Evolutionary conservation across 257 asterid species (phyloP).

Genomic region (Prunella vulgaris): DNA sequence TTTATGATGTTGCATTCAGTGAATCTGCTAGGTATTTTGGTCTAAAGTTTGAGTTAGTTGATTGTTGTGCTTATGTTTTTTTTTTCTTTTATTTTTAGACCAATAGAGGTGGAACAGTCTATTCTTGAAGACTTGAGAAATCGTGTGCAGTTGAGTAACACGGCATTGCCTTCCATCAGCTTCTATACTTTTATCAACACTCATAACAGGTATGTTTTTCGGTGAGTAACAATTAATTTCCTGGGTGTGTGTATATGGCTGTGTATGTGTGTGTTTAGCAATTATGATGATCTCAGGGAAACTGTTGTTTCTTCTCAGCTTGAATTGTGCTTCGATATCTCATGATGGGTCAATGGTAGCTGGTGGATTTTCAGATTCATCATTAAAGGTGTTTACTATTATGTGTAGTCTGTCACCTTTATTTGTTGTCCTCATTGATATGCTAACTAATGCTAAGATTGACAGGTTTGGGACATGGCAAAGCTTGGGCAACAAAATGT

Average conservation of each 20-base stretch:
- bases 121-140: slow-evolving; percentile 92
- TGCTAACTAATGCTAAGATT: slow-evolving; percentile 26
- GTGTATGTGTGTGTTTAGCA: background rate
- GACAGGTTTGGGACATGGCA: slow-evolving; percentile 98
- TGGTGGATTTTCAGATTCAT: slow-evolving; percentile 98
- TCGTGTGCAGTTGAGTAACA: slow-evolving; percentile 85
- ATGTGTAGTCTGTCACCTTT: slow-evolving; percentile 1
- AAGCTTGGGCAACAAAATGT: slow-evolving; percentile 83
- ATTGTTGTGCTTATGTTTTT: slow-evolving; percentile 13
- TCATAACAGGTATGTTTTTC: slow-evolving; percentile 65
- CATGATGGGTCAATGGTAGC: slow-evolving; percentile 94
- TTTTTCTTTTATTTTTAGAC: slow-evolving; percentile 37
- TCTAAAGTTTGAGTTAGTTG: background rate
- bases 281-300: slow-evolving; percentile 17
- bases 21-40: slow-evolving; percentile 15
- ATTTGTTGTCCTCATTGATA: slow-evolving; percentile 5
- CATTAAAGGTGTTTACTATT: slow-evolving; percentile 61
- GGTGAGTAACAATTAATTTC: background rate
- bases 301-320: slow-evolving; percentile 33
- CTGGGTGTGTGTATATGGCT: background rate
- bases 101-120: slow-evolving; percentile 82
- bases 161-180: slow-evolving; percentile 83
- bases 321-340: slow-evolving; percentile 91
- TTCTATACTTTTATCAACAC: slow-evolving; percentile 93
- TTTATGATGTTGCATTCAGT: slow-evolving; percentile 5